A percentile compares a stretch with the other conserved stretches of the same genome.
Evolutionary conservation across 2,329 filamentous ascomycete species (phyloP).

Genomic region (Epichloe elymi): DNA sequence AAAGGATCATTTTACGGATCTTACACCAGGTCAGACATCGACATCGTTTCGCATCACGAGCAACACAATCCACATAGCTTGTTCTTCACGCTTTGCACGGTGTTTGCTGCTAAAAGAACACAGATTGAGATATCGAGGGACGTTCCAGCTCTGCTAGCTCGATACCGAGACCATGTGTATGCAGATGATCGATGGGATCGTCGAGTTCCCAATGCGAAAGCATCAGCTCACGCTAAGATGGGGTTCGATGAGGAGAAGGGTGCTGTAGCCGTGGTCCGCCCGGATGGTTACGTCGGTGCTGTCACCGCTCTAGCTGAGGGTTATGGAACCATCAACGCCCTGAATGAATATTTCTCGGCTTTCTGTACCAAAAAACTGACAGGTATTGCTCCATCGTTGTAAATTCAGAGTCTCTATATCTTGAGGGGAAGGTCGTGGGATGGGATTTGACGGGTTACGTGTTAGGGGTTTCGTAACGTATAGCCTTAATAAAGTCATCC

Average conservation of each 20-base stretch:
- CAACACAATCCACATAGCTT: slow-evolving; percentile 70
- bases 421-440: neutral
- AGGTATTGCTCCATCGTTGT: neutral
- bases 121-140: slow-evolving; percentile 61
- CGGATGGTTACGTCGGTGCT: slow-evolving; percentile 76
- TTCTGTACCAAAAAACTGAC: slow-evolving; percentile 49
- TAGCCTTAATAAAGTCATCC: neutral
- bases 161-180: slow-evolving; percentile 74
- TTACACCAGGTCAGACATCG: slow-evolving; percentile 50
- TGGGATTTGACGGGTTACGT: neutral
- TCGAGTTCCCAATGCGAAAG: slow-evolving; percentile 54
- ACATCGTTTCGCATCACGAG: slow-evolving; percentile 60
- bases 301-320: slow-evolving; percentile 64
- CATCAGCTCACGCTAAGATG: slow-evolving; percentile 76
- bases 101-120: slow-evolving; percentile 56
- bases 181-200: slow-evolving; percentile 71
- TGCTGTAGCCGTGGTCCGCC: slow-evolving; percentile 70
- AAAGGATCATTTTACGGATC: slow-evolving; percentile 59
- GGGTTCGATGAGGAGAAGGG: slow-evolving; percentile 61
- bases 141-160: slow-evolving; percentile 55
- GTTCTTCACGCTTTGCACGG: slow-evolving; percentile 67
- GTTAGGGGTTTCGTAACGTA: neutral
- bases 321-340: slow-evolving; percentile 61
- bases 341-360: slow-evolving; percentile 69
- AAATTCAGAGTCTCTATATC: neutral